Evolutionary conservation across 192 early-diverging fungal species (phyloP).

Genomic region (Podila verticillata): DNA sequence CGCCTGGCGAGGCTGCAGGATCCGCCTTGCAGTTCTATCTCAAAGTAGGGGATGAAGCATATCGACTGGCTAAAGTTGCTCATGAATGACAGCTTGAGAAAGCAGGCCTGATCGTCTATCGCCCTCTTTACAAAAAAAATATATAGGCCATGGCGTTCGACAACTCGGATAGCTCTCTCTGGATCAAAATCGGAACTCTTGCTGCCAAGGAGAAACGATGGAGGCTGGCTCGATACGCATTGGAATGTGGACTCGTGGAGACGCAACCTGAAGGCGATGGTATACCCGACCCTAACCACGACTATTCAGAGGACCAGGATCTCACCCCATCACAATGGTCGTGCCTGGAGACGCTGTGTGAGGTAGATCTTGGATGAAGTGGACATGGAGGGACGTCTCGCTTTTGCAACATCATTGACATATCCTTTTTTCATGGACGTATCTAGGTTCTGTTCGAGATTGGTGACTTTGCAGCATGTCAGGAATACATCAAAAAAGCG

Average conservation of each 20-base stretch:
- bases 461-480: constrained; percentile 53
- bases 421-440: background rate
- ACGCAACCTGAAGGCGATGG: background rate
- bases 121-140: background rate
- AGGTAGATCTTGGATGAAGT: constrained; percentile 10
- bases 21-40: constrained; percentile 55
- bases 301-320: constrained; percentile 12
- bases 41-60: constrained; percentile 31
- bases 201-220: constrained; percentile 34
- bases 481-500: constrained; percentile 37
- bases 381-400: background rate
- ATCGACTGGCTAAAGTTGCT: background rate
- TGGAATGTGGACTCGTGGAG: constrained; percentile 28
- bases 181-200: constrained; percentile 38
- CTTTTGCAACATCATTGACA: background rate
- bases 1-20: constrained; percentile 21
- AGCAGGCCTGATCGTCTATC: background rate
- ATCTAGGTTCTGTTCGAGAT: constrained; percentile 55
- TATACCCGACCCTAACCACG: background rate
- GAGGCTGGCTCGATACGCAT: constrained; percentile 37
- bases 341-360: constrained; percentile 40
- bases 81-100: background rate
- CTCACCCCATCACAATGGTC: constrained; percentile 41
- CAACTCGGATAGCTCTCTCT: constrained; percentile 35
- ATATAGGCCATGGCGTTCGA: constrained; percentile 32